Evolutionary conservation across 1,284 basidiomycete genomes (phyloP), one percentile per base, ranked within the genome.

Genomic region (Ceratobasidium sp.): DNA sequence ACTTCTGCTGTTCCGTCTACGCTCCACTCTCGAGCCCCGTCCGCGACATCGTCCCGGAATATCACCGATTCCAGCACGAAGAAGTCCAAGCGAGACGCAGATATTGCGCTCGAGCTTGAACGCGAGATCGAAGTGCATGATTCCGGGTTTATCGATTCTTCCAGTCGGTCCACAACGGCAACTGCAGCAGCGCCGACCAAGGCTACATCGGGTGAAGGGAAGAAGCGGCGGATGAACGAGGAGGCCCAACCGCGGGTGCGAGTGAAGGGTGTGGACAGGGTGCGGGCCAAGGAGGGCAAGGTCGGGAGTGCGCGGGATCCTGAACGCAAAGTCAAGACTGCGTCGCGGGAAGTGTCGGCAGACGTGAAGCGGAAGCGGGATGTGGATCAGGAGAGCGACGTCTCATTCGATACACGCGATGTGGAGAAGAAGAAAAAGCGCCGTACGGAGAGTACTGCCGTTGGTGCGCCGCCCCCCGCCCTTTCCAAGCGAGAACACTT

Each of bases 351-450:
- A 3, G 51, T 14, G 46, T 16, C 46, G 16, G 33, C 33, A 8
- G 58, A 42, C 3, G 38, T 30, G 38, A 28, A 51, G 11, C 51
- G 51, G 36, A 49, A 51, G 18, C 64, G 64, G 30, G 64, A 67
- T n/a, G 23, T 56, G 23, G 64, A 67, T 18, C 64, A 67, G 51
- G 64, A 67, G 36, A 67, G 64, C 64, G 64, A 67, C 30, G 51
- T 33, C 4, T 56, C 64, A 44, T 56, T 54, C n/a, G 63, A 56
- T 33, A 9, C 33, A 25, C 58, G 58, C n/a, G 58, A 42, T 21
- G 58, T 9, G 38, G 62, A 67, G 9, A 28, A 54, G 33, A 67
- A 67, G 53, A 67, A 67, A 51, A 67, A 67, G 40, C 49, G 64
- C 28, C 49, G 64, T 36, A 40, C 51, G 48, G 64, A 67, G 7